Base-by-base conservation (phyloP, 1,284 basidiomycete genomes). In the Fomitopsis schrenkii region DNA sequence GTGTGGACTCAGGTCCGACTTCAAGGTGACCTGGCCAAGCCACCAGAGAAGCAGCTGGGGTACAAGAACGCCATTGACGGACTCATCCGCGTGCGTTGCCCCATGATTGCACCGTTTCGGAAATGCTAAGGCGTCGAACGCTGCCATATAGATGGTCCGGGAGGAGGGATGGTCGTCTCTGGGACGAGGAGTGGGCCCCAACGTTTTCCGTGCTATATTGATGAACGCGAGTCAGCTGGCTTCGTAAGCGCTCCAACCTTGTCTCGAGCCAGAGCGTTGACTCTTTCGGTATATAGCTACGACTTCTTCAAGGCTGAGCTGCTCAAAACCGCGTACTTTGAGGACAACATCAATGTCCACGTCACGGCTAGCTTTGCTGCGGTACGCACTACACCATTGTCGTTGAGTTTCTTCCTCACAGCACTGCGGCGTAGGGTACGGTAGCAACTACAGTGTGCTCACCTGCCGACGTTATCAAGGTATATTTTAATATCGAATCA, bases 191-290 rank as follows among this genome's bases (percentile, higher is more conserved):
- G 81, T 92, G 7, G 88, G 83, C 0, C 94, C 94, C 1, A 97
- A 96, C 69, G 87, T 93, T 10, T 87, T 94, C 71, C 85, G 94
- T 72, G 90, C 93, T 1, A 72, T 96, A 3, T 75, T 97, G 64
- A 96, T 96, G 94, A 96, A 95, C 74, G 91, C 93, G 46, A 91
- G 88, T 73, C 94, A 97, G 74, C 85, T 96, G 17, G 94, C 92
- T 2, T 93, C 91, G 86, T 92, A 69, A 69, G 88, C 81, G 5
- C 45, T 44, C 45, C 26, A 38, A 53, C 4, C 38, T 8, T 8
- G 38, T 15, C 30, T 17, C 15, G 2, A 7, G 52, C 9, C 17
- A 54, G 38, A 10, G 19, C 26, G 30, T 52, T 8, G 10, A 9
- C 41, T 30, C 26, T 48, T 48, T 35, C 44, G 1, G 3, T 41